phyloP scores from a whole-genome alignment of 352 stramenopile genomes.

The Nothophytophthora sp. region DNA sequence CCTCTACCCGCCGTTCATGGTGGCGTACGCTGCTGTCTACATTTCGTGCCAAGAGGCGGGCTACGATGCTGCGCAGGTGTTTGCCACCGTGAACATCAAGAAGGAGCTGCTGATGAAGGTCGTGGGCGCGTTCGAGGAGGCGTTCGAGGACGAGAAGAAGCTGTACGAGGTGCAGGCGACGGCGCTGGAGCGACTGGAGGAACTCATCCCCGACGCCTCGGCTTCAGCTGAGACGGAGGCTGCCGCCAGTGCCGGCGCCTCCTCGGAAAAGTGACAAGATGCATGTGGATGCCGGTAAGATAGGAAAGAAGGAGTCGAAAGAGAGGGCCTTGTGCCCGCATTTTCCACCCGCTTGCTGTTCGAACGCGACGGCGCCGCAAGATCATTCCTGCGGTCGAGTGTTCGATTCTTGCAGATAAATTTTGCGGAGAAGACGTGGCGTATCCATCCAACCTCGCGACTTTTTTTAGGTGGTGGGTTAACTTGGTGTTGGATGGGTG shows the following conservation, averaged over 20 bases:
- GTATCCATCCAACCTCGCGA: no score
- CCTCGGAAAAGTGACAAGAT: slow-evolving; percentile 34
- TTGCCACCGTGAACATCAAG: slow-evolving; percentile 82
- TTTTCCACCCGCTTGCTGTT: no score
- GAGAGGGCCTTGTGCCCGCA: no score
- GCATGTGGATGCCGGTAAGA: no score
- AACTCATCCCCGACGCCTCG: slow-evolving; percentile 70
- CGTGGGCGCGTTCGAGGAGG: slow-evolving; percentile 71
- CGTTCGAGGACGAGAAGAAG: slow-evolving; percentile 76
- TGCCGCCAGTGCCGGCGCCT: not conserved
- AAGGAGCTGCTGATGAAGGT: slow-evolving; percentile 81
- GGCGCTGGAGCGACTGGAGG: slow-evolving; percentile 79
- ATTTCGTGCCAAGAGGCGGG: slow-evolving; percentile 77
- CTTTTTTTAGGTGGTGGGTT: no score
- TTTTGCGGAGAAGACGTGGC: no score
- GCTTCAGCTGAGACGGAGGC: slow-evolving; percentile 38
- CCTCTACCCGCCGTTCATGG: slow-evolving; percentile 85
- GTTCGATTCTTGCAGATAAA: no score
- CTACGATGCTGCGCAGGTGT: slow-evolving; percentile 79
- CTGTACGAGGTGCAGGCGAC: slow-evolving; percentile 59
- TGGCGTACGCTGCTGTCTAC: slow-evolving; percentile 82
- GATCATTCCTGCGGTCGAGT: no score
- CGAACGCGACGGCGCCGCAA: no score
- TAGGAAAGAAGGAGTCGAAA: slow-evolving; percentile 3
- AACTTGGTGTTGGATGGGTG: no score